phyloP scores from a whole-genome alignment of 371 early-diverging fungal species.

The Zychaea mexicana region DNA sequence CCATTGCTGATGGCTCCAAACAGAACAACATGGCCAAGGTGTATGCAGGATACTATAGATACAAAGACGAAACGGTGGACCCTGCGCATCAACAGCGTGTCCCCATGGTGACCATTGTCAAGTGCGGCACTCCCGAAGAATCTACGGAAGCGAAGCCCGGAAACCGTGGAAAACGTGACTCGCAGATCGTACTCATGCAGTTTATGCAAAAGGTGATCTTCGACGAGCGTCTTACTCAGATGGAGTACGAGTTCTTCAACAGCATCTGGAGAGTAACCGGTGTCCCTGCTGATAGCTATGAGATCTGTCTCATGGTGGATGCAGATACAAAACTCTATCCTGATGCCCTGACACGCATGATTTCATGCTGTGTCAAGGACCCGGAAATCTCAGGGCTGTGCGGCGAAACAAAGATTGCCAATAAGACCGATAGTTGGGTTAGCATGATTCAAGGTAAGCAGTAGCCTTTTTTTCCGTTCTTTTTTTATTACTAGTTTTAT shows the following conservation, averaged over 20 bases:
- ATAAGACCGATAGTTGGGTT: constrained; percentile 84
- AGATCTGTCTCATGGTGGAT: constrained; percentile 95
- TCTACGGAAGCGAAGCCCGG: constrained; percentile 77
- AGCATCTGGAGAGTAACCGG: constrained; percentile 83
- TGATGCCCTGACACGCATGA: constrained; percentile 74
- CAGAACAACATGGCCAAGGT: constrained; percentile 96
- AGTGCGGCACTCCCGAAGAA: constrained; percentile 89
- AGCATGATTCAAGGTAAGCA: constrained; percentile 84
- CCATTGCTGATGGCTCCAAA: constrained; percentile 92
- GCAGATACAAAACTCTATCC: constrained; percentile 92
- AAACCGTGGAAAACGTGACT: constrained; percentile 99
- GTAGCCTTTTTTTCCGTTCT: background rate
- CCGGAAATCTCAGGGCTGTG: constrained; percentile 80
- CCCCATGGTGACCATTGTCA: constrained; percentile 91
- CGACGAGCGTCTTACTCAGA: constrained; percentile 92
- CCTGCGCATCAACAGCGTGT: constrained; percentile 59
- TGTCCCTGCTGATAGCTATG: constrained; percentile 83
- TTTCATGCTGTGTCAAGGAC: constrained; percentile 76
- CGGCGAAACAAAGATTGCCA: constrained; percentile 90
- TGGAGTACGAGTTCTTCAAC: constrained; percentile 95
- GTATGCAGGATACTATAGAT: constrained; percentile 88
- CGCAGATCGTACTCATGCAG: constrained; percentile 97
- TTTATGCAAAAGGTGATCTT: constrained; percentile 95
- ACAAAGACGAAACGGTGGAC: constrained; percentile 56
- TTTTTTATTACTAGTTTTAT: background rate